phyloP scores from a whole-genome alignment of 2,329 filamentous ascomycete genomes.

The Cytospora schulzeri region DNA sequence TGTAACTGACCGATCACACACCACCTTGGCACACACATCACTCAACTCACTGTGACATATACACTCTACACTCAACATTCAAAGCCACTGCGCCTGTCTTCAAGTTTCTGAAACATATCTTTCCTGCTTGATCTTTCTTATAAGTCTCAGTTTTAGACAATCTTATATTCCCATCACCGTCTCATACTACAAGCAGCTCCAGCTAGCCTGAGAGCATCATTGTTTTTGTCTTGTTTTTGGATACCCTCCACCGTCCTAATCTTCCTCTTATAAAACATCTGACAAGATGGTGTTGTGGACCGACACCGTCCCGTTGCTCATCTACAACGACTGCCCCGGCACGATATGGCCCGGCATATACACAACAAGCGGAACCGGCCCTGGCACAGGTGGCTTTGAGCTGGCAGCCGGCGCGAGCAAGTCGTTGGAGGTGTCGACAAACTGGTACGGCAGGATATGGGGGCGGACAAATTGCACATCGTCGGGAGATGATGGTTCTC shows the following conservation, averaged over 20 bases:
- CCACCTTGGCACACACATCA: background rate
- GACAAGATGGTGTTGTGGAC: constrained; percentile 26
- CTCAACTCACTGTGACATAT: background rate
- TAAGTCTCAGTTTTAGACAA: constrained; percentile 1
- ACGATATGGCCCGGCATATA: constrained; percentile 76
- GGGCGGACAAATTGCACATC: constrained; percentile 83
- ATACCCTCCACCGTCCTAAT: background rate
- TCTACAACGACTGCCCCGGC: constrained; percentile 72
- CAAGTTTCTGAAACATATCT: constrained; percentile 10
- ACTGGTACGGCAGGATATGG: constrained; percentile 85
- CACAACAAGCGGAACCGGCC: constrained; percentile 71
- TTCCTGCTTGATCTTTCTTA: background rate
- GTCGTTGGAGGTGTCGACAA: constrained; percentile 65
- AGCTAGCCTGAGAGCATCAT: background rate
- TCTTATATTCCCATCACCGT: constrained; percentile 5
- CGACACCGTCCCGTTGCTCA: constrained; percentile 57
- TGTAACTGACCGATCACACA: no score
- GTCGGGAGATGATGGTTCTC: constrained; percentile 60
- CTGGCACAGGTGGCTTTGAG: constrained; percentile 68
- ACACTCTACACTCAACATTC: background rate
- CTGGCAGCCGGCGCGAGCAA: constrained; percentile 60
- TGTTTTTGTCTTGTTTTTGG: background rate
- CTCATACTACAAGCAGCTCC: background rate
- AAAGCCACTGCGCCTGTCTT: background rate
- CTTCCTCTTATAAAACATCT: background rate